These are phyloP conservation scores for Extremus antarcticus DNA, from an alignment of 495 filamentous ascomycete genomes.

Conservation along the genomic window DNA sequence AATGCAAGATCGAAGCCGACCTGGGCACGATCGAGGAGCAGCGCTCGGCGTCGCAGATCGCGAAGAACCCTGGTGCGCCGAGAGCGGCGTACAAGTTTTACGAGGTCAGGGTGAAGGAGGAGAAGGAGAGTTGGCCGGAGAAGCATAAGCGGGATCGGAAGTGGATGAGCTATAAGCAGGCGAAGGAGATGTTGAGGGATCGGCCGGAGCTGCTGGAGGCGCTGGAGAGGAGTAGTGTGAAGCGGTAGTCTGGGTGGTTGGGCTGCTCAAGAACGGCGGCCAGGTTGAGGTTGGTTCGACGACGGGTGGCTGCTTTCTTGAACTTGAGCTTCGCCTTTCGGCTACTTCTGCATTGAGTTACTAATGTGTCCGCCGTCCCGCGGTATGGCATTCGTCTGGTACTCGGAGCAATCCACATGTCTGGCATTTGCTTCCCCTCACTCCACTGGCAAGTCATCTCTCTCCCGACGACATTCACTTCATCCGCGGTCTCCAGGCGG, in stretches of 20 bases:
- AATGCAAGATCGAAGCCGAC: constrained; percentile 67
- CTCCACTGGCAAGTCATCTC: too few species aligned
- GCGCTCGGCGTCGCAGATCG: constrained; percentile 43
- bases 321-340: too few species aligned
- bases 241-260: constrained; percentile 18
- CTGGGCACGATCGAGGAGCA: constrained; percentile 77
- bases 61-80: constrained; percentile 47
- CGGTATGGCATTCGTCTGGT: too few species aligned
- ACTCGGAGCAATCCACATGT: too few species aligned
- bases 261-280: too few species aligned
- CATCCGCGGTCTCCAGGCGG: too few species aligned
- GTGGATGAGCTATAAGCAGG: constrained; percentile 79
- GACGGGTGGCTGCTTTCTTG: too few species aligned
- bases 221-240: constrained; percentile 69
- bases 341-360: too few species aligned
- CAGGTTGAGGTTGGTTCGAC: too few species aligned
- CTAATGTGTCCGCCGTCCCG: too few species aligned
- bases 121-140: constrained; percentile 86
- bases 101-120: constrained; percentile 69
- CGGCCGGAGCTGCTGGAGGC: constrained; percentile 85
- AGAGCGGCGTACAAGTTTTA: constrained; percentile 80
- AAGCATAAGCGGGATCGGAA: constrained; percentile 77
- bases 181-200: constrained; percentile 59
- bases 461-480: too few species aligned
- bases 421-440: too few species aligned